A percentile compares a stretch with the other conserved stretches of the same genome.
Evolutionary conservation across 306 rosid species (phyloP).

Genomic region (Dalbergia cochinchinensis): DNA sequence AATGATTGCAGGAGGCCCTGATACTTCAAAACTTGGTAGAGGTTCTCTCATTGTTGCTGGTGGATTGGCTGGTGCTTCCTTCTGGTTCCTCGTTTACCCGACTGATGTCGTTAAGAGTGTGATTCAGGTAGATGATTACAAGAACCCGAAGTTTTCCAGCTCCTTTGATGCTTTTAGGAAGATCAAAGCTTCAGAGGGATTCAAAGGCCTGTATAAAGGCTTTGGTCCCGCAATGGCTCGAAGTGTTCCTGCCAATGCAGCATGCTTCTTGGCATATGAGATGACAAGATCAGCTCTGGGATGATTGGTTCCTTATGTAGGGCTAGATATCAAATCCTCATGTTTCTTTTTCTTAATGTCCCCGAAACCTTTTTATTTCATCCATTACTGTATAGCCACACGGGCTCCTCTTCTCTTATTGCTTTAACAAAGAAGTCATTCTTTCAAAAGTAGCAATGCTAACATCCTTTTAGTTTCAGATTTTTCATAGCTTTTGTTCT

Average conservation of each 20-base stretch:
- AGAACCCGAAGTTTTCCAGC: slow-evolving; percentile 74
- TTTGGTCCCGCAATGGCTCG: slow-evolving; percentile 89
- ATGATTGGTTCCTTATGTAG: slow-evolving; percentile 31
- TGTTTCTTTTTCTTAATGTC: slow-evolving; percentile 1
- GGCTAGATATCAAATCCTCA: slow-evolving; percentile 15
- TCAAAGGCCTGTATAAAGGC: slow-evolving; percentile 81
- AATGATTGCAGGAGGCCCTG: slow-evolving; percentile 69
- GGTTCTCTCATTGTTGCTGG: slow-evolving; percentile 78
- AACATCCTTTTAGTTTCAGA: not conserved
- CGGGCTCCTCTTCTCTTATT: not conserved
- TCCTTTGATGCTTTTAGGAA: slow-evolving; percentile 74
- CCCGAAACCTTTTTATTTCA: not conserved
- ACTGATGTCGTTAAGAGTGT: slow-evolving; percentile 86
- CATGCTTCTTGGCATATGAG: slow-evolving; percentile 90
- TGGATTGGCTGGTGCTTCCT: slow-evolving; percentile 77
- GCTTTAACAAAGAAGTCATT: slow-evolving; percentile 15
- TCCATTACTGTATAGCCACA: not conserved
- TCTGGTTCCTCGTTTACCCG: slow-evolving; percentile 71
- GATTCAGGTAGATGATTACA: slow-evolving; percentile 77
- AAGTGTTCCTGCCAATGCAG: slow-evolving; percentile 87
- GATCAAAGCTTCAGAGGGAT: slow-evolving; percentile 70
- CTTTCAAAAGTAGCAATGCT: not conserved
- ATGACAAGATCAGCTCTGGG: slow-evolving; percentile 75
- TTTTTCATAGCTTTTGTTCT: not conserved
- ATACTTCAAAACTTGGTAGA: slow-evolving; percentile 73